A percentile compares a stretch with the other conserved stretches of the same genome.
These are phyloP conservation scores for Cercospora sesami DNA, from an alignment of 2,329 filamentous ascomycete genomes.

Conservation along the genomic window DNA sequence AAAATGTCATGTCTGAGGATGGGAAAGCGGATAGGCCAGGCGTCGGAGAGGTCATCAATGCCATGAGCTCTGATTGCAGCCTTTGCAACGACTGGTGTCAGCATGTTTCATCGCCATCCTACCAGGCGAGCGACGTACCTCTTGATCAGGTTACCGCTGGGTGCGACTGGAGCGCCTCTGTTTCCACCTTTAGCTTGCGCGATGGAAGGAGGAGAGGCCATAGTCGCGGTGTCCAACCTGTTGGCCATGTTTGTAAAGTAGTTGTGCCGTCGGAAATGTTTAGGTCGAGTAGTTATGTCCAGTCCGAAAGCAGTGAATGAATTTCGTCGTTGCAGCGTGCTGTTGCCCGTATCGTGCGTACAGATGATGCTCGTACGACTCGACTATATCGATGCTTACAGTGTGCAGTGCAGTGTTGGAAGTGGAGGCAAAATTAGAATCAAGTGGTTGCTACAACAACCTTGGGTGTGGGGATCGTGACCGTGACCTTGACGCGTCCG, in stretches of 20 bases:
- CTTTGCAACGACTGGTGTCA: slow-evolving; percentile 48
- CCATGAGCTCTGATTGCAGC: slow-evolving; percentile 95
- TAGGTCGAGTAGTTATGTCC: neutral
- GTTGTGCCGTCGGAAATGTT: slow-evolving; percentile 26
- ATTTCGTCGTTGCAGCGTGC: neutral
- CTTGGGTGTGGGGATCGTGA: no score
- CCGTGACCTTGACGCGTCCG: no score
- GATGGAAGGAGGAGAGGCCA: slow-evolving; percentile 36
- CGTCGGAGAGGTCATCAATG: slow-evolving; percentile 92
- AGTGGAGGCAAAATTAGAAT: neutral
- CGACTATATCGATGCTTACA: neutral
- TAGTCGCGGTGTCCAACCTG: slow-evolving; percentile 35
- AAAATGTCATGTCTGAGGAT: slow-evolving; percentile 83
- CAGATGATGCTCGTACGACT: neutral
- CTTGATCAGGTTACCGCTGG: slow-evolving; percentile 50
- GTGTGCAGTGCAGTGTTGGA: neutral
- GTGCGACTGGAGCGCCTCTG: slow-evolving; percentile 26
- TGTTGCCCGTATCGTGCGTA: neutral
- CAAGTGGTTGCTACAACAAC: neutral
- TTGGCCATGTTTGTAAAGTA: slow-evolving; percentile 32
- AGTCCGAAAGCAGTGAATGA: neutral
- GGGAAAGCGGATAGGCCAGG: slow-evolving; percentile 95
- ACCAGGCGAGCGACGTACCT: slow-evolving; percentile 40
- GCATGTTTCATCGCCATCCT: neutral
- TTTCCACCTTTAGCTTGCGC: slow-evolving; percentile 35